Percentiles rank a stretch among this genome's conserved stretches.
Conservation (phyloP, 805 yeast species). For the Sugiyamaella floridensis region DNA sequence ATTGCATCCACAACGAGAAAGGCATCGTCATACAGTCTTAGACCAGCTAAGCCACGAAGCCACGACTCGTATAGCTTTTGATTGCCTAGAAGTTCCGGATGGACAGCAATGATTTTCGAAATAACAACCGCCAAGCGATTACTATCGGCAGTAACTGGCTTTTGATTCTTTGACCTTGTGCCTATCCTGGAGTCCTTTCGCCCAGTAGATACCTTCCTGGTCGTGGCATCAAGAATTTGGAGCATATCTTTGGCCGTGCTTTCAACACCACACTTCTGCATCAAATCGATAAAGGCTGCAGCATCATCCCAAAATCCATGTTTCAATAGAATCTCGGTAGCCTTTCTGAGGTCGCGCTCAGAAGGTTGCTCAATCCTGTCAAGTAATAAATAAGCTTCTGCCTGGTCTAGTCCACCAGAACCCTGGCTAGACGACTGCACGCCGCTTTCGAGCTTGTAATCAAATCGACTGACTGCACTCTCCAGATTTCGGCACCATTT, state of each 20-base stretch:
- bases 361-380: neutral
- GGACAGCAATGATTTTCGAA: slow-evolving; percentile 9
- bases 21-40: slow-evolving; percentile 16
- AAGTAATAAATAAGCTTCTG: neutral
- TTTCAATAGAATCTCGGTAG: slow-evolving; percentile 6
- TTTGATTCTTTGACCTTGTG: neutral
- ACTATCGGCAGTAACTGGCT: neutral
- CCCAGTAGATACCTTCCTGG: slow-evolving; percentile 9
- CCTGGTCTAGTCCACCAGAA: neutral
- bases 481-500: slow-evolving; percentile 12
- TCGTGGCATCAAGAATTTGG: slow-evolving; percentile 14
- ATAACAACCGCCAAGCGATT: slow-evolving; percentile 7
- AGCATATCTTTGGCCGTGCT: slow-evolving; percentile 12
- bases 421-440: neutral
- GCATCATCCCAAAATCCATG: slow-evolving; percentile 13
- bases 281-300: slow-evolving; percentile 10
- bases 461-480: slow-evolving; percentile 1
- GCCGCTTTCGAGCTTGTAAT: neutral
- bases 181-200: neutral
- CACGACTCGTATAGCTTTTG: slow-evolving; percentile 19
- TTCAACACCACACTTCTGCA: slow-evolving; percentile 7
- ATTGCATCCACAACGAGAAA: slow-evolving; percentile 19
- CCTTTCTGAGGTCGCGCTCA: slow-evolving; percentile 7
- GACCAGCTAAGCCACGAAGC: slow-evolving; percentile 19
- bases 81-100: slow-evolving; percentile 19